Evolutionary conservation across 805 yeast species (phyloP).

Genomic region (Ogataea pini): DNA sequence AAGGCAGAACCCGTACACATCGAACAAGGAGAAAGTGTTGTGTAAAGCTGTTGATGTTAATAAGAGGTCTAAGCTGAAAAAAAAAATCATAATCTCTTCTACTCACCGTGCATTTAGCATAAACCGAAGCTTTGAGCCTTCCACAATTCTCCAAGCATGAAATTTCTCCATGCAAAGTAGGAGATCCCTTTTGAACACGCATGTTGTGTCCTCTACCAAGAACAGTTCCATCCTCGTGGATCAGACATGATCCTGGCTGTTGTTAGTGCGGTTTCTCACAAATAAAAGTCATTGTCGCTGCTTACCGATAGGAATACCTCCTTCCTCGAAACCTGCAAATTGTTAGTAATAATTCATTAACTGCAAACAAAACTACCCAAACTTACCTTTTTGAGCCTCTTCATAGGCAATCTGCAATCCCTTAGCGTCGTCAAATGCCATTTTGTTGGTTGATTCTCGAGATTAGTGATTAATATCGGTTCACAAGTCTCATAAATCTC

Average conservation of each 20-base stretch:
- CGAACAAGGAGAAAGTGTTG: conserved; percentile 88
- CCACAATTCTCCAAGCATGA: conserved; percentile 90
- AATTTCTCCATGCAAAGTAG: conserved; percentile 91
- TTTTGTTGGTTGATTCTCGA: conserved; percentile 24
- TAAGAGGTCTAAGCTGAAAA: background rate
- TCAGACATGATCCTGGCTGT: conserved; percentile 61
- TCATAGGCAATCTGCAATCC: conserved; percentile 73
- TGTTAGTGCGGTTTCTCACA: background rate
- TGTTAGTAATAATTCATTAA: too few species aligned
- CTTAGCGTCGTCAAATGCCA: conserved; percentile 60
- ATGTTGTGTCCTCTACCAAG: conserved; percentile 88
- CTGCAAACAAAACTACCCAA: too few species aligned
- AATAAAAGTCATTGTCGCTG: conserved; percentile 6
- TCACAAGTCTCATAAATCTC: too few species aligned
- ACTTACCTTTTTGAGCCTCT: conserved; percentile 63
- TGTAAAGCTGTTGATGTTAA: conserved; percentile 55
- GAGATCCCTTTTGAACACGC: conserved; percentile 81
- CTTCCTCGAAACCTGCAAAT: conserved; percentile 62
- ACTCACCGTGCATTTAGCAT: conserved; percentile 71
- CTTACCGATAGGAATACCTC: conserved; percentile 83
- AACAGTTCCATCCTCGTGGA: conserved; percentile 73
- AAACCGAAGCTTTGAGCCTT: conserved; percentile 73
- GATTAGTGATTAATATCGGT: too few species aligned
- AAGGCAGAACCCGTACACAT: conserved; percentile 96
- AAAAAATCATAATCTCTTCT: background rate